phyloP scores from a whole-genome alignment of 441 rosid genomes.

The Euphorbia neoarborescens region DNA sequence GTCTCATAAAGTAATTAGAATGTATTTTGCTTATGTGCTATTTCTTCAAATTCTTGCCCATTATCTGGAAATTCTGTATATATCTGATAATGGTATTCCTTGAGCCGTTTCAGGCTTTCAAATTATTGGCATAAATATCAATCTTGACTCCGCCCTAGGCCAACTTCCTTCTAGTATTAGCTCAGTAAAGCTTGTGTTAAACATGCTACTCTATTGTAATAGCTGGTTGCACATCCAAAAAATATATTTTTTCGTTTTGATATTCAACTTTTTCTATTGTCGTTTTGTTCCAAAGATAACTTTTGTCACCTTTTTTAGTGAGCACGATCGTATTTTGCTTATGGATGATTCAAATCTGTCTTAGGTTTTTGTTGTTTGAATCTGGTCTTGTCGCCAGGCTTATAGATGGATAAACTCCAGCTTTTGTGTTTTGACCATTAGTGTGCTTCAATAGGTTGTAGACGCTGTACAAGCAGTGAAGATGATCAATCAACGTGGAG shows the following conservation, averaged over 20 bases:
- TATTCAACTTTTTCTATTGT: too few relatives aligned
- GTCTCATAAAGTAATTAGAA: not conserved
- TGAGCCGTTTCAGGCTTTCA: not conserved
- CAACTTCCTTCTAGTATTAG: not conserved
- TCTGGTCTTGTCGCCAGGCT: not conserved
- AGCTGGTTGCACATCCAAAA: not conserved
- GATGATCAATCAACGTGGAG: slow-evolving; percentile 86
- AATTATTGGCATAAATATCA: not conserved
- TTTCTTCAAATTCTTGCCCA: not conserved
- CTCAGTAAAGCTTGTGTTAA: not conserved
- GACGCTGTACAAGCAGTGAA: slow-evolving; percentile 79
- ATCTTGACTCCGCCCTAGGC: not conserved
- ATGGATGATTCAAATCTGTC: not conserved
- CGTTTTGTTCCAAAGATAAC: not conserved
- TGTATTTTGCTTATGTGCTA: not conserved
- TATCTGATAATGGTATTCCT: not conserved
- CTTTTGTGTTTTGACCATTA: not conserved
- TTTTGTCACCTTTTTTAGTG: not conserved
- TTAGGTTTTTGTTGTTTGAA: not conserved
- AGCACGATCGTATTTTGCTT: not conserved
- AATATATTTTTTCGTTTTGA: too few relatives aligned
- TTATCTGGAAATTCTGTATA: not conserved
- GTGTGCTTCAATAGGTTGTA: slow-evolving; percentile 48
- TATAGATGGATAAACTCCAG: not conserved
- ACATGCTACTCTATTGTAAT: not conserved